A percentile compares a stretch with the other conserved stretches of the same genome.
Evolutionary conservation across 805 yeast species (phyloP).

Genomic region (Candida peoriensis): DNA sequence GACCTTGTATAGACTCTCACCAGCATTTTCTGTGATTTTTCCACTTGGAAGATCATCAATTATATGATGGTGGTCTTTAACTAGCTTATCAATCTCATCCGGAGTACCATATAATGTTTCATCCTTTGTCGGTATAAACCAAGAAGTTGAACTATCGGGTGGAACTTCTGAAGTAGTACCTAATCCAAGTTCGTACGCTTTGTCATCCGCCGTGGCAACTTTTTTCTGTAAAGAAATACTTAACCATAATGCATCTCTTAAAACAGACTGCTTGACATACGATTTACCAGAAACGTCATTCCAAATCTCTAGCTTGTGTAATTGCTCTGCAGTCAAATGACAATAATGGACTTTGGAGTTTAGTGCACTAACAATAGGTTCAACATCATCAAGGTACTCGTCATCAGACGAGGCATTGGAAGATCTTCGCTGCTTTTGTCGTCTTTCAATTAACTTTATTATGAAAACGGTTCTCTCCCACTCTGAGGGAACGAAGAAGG

Average conservation of each 20-base stretch:
- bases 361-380: slow-evolving; percentile 28
- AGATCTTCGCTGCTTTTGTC: slow-evolving; percentile 13
- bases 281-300: slow-evolving; percentile 32
- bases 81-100: slow-evolving; percentile 26
- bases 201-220: slow-evolving; percentile 28
- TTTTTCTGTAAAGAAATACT: slow-evolving; percentile 37
- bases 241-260: slow-evolving; percentile 47
- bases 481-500: slow-evolving; percentile 49
- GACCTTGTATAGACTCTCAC: slow-evolving; percentile 24
- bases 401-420: neutral
- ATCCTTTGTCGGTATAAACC: slow-evolving; percentile 43
- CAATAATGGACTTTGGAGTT: slow-evolving; percentile 41
- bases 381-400: slow-evolving; percentile 15
- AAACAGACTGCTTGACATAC: slow-evolving; percentile 32
- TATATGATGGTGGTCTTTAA: slow-evolving; percentile 23
- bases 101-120: slow-evolving; percentile 45
- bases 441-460: slow-evolving; percentile 36
- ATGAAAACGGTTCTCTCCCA: slow-evolving; percentile 51
- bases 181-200: slow-evolving; percentile 25
- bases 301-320: slow-evolving; percentile 38
- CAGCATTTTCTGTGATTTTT: slow-evolving; percentile 17
- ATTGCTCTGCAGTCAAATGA: slow-evolving; percentile 43
- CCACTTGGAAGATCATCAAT: slow-evolving; percentile 15
- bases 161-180: slow-evolving; percentile 22
- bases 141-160: slow-evolving; percentile 25